phyloP scores from a whole-genome alignment of 202 grass and related monocot species.

The Setaria viridis region DNA sequence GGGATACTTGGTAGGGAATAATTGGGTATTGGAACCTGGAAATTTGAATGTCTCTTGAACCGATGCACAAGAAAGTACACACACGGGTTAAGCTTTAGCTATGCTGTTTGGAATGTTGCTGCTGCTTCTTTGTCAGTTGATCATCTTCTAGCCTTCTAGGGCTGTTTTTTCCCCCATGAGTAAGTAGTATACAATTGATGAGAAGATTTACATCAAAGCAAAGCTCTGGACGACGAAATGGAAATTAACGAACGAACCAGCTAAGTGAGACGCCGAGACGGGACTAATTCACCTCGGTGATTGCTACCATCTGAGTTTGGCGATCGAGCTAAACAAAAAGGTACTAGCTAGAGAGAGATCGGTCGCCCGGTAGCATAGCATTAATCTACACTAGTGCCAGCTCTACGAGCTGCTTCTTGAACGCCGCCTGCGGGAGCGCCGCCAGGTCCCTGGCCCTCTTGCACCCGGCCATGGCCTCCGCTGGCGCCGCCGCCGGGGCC shows the following conservation, averaged over 20 bases:
- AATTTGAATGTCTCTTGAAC: neutral
- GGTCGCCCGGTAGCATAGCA: constrained; percentile 7
- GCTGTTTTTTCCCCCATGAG: constrained; percentile 1
- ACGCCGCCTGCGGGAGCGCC: constrained; percentile 45
- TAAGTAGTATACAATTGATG: constrained; percentile 37
- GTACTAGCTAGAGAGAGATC: constrained; percentile 27
- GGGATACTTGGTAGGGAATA: neutral
- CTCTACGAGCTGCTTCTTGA: constrained; percentile 76
- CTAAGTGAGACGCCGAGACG: constrained; percentile 37
- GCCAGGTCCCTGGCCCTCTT: constrained; percentile 49
- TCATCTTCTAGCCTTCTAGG: constrained; percentile 27
- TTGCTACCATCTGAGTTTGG: constrained; percentile 35
- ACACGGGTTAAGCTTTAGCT: neutral
- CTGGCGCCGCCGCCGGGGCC: neutral
- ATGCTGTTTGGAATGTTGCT: constrained; percentile 21
- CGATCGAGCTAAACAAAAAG: constrained; percentile 16
- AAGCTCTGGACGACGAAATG: constrained; percentile 16
- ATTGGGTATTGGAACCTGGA: neutral
- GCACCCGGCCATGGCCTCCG: constrained; percentile 27
- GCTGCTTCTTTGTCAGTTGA: constrained; percentile 26
- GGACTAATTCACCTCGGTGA: constrained; percentile 18
- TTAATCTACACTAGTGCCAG: constrained; percentile 47
- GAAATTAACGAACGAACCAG: constrained; percentile 40
- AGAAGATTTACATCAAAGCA: constrained; percentile 51
- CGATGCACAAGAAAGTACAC: neutral